A percentile compares a stretch with the other conserved stretches of the same genome.
Evolutionary conservation across 2,329 filamentous ascomycete species (phyloP).

Genomic region (Sordariomycetes sp.): DNA sequence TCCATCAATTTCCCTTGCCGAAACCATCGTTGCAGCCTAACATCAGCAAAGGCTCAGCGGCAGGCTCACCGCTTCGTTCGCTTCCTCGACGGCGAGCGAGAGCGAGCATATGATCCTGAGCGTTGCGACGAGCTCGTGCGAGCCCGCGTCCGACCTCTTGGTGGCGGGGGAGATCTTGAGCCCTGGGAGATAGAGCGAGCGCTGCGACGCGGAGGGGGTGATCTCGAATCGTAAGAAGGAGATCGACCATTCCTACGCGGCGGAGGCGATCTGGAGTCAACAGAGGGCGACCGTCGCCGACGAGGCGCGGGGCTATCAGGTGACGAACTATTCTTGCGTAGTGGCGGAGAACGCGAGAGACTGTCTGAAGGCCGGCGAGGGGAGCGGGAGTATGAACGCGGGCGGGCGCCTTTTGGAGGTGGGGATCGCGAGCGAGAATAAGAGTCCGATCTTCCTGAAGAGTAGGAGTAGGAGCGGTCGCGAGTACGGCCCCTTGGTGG

Average conservation of each 20-base stretch:
- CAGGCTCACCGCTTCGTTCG: no score
- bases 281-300: slow-evolving; percentile 22
- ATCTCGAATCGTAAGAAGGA: slow-evolving; percentile 10
- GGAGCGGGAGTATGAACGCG: slow-evolving; percentile 18
- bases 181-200: no score
- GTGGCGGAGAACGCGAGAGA: slow-evolving; percentile 17
- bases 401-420: slow-evolving; percentile 9
- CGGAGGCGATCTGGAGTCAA: slow-evolving; percentile 18
- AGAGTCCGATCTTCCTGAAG: slow-evolving; percentile 14
- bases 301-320: no score
- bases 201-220: no score
- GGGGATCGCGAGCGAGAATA: slow-evolving; percentile 27
- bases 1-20: no score
- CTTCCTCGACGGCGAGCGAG: no score
- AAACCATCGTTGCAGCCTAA: no score
- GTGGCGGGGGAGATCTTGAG: no score
- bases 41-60: no score
- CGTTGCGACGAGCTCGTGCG: no score
- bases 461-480: slow-evolving; percentile 5
- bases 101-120: no score
- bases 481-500: slow-evolving; percentile 3
- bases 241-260: slow-evolving; percentile 6
- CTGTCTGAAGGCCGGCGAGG: slow-evolving; percentile 17
- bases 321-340: slow-evolving; percentile 25
- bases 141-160: no score